Conservation (phyloP, 345 rosid genomes). For the Conringia planisiliqua region DNA sequence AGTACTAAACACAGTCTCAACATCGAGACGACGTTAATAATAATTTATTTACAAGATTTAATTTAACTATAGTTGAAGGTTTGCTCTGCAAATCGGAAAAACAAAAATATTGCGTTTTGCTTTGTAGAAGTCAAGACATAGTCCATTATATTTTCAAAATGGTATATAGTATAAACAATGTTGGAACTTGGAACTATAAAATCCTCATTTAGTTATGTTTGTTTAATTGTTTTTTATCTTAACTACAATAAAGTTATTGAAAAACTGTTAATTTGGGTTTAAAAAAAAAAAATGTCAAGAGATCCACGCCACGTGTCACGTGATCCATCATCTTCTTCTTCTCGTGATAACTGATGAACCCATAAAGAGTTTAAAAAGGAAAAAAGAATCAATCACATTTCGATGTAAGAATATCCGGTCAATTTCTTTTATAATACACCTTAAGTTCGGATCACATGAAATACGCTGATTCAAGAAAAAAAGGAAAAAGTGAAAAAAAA, state of each 20-base stretch:
- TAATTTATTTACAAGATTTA: not conserved
- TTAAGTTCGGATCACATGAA: slow-evolving; percentile 32
- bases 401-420: slow-evolving; percentile 8
- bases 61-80: not conserved
- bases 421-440: not conserved
- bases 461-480: slow-evolving; percentile 4
- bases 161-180: not conserved
- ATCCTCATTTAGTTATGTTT: not conserved
- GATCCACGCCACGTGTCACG: slow-evolving; percentile 6
- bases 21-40: not conserved
- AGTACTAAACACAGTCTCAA: not conserved
- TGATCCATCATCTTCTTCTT: slow-evolving; percentile 23
- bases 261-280: not conserved
- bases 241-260: no score
- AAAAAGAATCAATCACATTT: not conserved
- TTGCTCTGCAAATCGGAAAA: not conserved
- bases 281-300: not conserved
- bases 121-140: not conserved
- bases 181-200: not conserved
- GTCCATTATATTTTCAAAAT: not conserved
- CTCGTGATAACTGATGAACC: not conserved
- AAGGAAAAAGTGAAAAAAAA: not conserved
- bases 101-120: not conserved
- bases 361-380: not conserved
- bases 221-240: no score